These are phyloP conservation scores for Lepiota venenata DNA, from an alignment of 768 basidiomycete genomes.

Conservation along the genomic window DNA sequence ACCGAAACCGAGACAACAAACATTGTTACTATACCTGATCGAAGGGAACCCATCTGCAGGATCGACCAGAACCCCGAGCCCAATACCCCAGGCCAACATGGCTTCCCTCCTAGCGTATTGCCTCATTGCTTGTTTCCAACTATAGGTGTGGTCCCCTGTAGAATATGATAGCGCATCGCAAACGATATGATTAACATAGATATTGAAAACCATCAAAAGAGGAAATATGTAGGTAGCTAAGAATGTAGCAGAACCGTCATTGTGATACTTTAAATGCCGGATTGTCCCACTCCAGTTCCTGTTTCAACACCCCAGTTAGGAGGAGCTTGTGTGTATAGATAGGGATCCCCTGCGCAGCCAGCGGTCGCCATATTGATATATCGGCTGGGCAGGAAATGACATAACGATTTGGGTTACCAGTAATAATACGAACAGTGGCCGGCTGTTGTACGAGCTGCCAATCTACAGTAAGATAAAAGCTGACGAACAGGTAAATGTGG, in stretches of 20 bases:
- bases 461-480: neutral
- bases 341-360: conserved; percentile 42
- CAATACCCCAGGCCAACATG: no score
- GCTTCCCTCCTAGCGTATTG: no score
- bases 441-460: conserved; percentile 40
- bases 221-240: no score
- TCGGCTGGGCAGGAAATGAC: conserved; percentile 70
- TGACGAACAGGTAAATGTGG: conserved; percentile 3
- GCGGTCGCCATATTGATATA: conserved; percentile 59
- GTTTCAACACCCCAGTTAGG: conserved; percentile 58
- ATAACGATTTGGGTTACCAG: conserved; percentile 46
- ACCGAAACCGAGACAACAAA: no score
- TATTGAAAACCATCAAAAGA: no score
- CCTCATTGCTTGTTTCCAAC: no score
- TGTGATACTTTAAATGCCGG: conserved; percentile 26
- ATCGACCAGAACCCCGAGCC: no score
- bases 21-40: no score
- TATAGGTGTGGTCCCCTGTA: no score
- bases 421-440: conserved; percentile 55
- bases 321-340: conserved; percentile 74
- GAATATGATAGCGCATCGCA: no score
- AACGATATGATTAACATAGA: no score
- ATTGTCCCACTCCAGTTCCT: conserved; percentile 64
- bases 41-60: no score
- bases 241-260: conserved; percentile 1